A percentile compares a stretch with the other conserved stretches of the same genome.
phyloP scores from a whole-genome alignment of 495 filamentous ascomycete genomes.

The Podospora appendiculata region DNA sequence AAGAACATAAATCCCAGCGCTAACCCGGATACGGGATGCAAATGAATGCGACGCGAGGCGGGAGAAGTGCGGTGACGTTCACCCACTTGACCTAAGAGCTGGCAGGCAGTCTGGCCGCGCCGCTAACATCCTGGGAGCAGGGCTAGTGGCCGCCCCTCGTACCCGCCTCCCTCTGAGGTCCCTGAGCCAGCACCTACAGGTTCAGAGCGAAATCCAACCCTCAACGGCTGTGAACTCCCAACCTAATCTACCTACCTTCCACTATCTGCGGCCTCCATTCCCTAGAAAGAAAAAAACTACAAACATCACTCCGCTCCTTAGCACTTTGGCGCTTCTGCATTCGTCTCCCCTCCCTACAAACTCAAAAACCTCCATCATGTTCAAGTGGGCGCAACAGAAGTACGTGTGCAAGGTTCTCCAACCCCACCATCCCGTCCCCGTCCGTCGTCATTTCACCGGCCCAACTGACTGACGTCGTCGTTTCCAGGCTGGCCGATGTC shows the following conservation, averaged over 20 bases:
- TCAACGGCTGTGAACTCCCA: neutral
- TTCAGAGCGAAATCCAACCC: neutral
- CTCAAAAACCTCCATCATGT: conserved; percentile 28
- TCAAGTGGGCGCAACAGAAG: conserved; percentile 44
- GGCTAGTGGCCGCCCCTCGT: neutral
- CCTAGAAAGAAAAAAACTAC: neutral
- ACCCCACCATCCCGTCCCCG: conserved; percentile 9
- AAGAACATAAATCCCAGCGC: neutral
- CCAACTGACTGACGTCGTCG: conserved; percentile 3
- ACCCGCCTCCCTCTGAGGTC: neutral
- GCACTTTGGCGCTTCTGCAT: neutral
- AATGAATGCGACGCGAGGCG: neutral
- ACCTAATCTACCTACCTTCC: no score
- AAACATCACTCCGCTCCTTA: neutral
- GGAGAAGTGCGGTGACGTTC: conserved; percentile 8
- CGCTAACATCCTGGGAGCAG: no score
- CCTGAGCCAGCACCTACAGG: neutral
- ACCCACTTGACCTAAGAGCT: neutral
- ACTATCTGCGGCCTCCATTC: no score
- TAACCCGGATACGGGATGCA: neutral
- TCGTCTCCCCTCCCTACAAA: neutral
- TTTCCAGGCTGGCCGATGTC: conserved; percentile 71
- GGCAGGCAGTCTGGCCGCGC: no score
- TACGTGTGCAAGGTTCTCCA: conserved; percentile 13
- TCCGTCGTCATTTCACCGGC: neutral